Evolutionary conservation across 371 early-diverging fungal species (phyloP).

Genomic region (Vairimorpha apis): DNA sequence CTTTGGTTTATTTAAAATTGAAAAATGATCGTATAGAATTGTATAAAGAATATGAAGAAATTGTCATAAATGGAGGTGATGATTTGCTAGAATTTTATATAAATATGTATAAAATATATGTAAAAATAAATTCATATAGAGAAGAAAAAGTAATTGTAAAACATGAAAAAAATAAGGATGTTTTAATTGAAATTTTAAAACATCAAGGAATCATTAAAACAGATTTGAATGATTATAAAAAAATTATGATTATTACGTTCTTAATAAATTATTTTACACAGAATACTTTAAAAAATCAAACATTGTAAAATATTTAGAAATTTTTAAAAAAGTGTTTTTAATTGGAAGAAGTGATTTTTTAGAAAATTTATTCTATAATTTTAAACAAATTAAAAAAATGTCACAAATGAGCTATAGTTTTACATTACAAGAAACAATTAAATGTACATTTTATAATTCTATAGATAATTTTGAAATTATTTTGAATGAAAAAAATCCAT

Average conservation of each 20-base stretch:
- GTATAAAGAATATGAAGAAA: slow-evolving; percentile 35
- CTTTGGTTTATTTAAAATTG: neutral
- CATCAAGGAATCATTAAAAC: neutral
- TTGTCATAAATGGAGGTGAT: slow-evolving; percentile 8
- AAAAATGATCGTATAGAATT: neutral
- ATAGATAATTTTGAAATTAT: slow-evolving; percentile 34
- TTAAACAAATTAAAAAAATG: slow-evolving; percentile 38
- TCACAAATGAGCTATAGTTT: slow-evolving; percentile 22
- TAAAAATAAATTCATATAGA: slow-evolving; percentile 12
- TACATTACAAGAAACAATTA: slow-evolving; percentile 50
- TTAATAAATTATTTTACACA: slow-evolving; percentile 23
- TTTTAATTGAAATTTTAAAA: slow-evolving; percentile 5
- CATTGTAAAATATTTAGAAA: slow-evolving; percentile 34
- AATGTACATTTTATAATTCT: slow-evolving; percentile 36
- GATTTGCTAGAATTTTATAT: slow-evolving; percentile 40
- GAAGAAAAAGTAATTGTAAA: neutral
- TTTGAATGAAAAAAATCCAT: slow-evolving; percentile 2
- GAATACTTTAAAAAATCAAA: slow-evolving; percentile 26
- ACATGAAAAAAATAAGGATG: neutral
- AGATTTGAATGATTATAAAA: too few species aligned
- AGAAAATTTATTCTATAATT: slow-evolving; percentile 41
- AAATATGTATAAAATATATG: slow-evolving; percentile 37
- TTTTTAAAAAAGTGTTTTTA: slow-evolving; percentile 51
- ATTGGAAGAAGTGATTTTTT: slow-evolving; percentile 57
- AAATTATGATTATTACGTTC: too few species aligned